A percentile compares a stretch with the other conserved stretches of the same genome.
Conservation (phyloP, 2,329 filamentous ascomycete genomes). For the Alternaria burnsii region DNA sequence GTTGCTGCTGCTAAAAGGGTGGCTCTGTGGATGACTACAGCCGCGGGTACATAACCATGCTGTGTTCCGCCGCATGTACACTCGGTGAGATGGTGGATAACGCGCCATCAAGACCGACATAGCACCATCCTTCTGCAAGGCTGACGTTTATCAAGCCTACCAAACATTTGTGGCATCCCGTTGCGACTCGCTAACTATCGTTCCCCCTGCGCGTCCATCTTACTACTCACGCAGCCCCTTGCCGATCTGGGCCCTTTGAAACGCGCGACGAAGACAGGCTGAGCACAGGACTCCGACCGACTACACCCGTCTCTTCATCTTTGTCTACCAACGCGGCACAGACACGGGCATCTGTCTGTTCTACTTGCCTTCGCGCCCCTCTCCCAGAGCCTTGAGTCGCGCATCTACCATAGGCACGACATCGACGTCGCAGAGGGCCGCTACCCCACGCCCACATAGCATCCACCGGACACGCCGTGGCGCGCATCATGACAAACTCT, state of each 20-base stretch:
- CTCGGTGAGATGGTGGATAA: background rate
- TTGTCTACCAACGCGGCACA: conserved; percentile 14
- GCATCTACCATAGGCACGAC: background rate
- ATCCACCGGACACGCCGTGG: conserved; percentile 8
- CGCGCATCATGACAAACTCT: conserved; percentile 49
- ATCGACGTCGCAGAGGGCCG: background rate
- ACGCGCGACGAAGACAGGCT: conserved; percentile 25
- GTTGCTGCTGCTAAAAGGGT: conserved; percentile 20
- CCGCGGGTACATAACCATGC: conserved; percentile 1
- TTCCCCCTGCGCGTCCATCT: conserved; percentile 27
- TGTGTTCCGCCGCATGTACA: background rate
- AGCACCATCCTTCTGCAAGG: conserved; percentile 8
- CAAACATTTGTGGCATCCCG: conserved; percentile 8
- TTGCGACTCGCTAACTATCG: conserved; percentile 1
- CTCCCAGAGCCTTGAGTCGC: background rate
- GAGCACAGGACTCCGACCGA: conserved; percentile 27
- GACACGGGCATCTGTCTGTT: background rate
- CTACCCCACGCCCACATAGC: background rate
- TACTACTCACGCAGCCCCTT: conserved; percentile 32
- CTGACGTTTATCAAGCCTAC: conserved; percentile 4
- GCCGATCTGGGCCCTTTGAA: conserved; percentile 37
- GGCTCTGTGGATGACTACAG: background rate
- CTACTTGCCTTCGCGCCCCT: background rate
- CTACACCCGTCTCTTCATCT: conserved; percentile 10
- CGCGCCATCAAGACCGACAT: background rate